These are phyloP conservation scores for Pholiota molesta DNA, from an alignment of 768 basidiomycete genomes.

Conservation along the genomic window DNA sequence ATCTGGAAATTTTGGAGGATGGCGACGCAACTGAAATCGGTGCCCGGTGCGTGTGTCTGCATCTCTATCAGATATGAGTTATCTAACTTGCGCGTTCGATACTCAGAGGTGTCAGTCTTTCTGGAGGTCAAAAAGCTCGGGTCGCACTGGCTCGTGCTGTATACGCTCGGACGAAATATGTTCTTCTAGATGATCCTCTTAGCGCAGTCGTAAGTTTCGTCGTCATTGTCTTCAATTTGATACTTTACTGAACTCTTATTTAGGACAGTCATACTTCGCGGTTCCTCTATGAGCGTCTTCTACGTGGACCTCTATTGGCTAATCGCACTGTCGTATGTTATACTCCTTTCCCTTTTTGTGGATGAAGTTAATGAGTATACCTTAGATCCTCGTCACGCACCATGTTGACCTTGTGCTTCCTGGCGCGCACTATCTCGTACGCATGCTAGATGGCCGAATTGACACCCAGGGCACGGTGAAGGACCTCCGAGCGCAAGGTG, in stretches of 20 bases:
- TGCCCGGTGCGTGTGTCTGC: conserved; percentile 43
- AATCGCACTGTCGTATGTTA: conserved; percentile 35
- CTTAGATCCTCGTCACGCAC: conserved; percentile 74
- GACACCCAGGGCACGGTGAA: conserved; percentile 72
- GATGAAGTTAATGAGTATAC: background rate
- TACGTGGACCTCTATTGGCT: conserved; percentile 34
- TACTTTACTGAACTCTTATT: background rate
- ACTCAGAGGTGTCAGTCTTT: conserved; percentile 68
- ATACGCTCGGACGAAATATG: conserved; percentile 69
- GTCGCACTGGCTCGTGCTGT: conserved; percentile 85
- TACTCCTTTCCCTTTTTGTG: background rate
- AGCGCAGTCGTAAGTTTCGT: conserved; percentile 70
- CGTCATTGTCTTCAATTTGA: background rate
- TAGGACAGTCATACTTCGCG: conserved; percentile 39
- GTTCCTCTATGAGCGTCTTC: conserved; percentile 33
- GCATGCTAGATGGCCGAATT: conserved; percentile 82
- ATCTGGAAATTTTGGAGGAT: conserved; percentile 83
- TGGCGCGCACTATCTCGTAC: conserved; percentile 70
- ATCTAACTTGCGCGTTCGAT: background rate
- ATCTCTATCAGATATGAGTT: background rate
- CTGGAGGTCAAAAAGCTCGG: conserved; percentile 84
- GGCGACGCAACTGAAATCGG: conserved; percentile 89
- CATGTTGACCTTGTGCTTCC: conserved; percentile 84
- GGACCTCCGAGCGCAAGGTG: conserved; percentile 63
- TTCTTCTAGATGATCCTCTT: conserved; percentile 81